These are phyloP conservation scores for Daldinia childiae DNA, from an alignment of 495 filamentous ascomycete genomes.

Conservation along the genomic window DNA sequence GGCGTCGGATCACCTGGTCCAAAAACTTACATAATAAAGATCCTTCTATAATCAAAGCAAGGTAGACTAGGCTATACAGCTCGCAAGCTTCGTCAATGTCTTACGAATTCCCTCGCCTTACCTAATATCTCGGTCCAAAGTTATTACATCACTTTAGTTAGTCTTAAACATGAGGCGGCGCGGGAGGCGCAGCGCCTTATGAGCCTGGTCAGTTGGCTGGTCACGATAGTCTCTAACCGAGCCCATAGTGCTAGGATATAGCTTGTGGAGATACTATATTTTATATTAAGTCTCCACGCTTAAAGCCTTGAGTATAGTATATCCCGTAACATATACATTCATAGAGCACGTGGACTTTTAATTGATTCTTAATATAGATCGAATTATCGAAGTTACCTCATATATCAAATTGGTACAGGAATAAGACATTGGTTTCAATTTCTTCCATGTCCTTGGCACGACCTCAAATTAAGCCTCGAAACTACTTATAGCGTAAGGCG, in stretches of 20 bases:
- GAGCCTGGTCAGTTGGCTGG: neutral
- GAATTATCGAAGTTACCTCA: neutral
- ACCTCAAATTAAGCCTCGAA: neutral
- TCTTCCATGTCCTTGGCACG: neutral
- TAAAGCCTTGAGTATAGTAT: neutral
- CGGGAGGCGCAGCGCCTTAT: slow-evolving; percentile 19
- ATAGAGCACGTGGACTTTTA: neutral
- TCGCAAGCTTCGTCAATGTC: neutral
- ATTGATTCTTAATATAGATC: neutral
- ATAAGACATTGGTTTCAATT: neutral
- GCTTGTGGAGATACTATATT: slow-evolving; percentile 2
- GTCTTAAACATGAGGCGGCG: slow-evolving; percentile 23
- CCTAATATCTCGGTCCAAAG: neutral
- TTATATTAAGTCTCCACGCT: neutral
- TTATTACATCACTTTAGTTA: neutral
- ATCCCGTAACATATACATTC: neutral
- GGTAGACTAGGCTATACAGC: slow-evolving; percentile 1
- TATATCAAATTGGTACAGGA: neutral
- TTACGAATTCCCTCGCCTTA: neutral
- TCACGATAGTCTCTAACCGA: neutral
- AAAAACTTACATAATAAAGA: slow-evolving; percentile 12
- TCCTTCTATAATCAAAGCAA: slow-evolving; percentile 22
- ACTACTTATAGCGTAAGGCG: neutral
- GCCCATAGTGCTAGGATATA: slow-evolving; percentile 1
- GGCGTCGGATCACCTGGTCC: slow-evolving; percentile 17